Evolutionary conservation across 192 early-diverging fungal genomes (phyloP).

Genomic region (Backusella australiensis): DNA sequence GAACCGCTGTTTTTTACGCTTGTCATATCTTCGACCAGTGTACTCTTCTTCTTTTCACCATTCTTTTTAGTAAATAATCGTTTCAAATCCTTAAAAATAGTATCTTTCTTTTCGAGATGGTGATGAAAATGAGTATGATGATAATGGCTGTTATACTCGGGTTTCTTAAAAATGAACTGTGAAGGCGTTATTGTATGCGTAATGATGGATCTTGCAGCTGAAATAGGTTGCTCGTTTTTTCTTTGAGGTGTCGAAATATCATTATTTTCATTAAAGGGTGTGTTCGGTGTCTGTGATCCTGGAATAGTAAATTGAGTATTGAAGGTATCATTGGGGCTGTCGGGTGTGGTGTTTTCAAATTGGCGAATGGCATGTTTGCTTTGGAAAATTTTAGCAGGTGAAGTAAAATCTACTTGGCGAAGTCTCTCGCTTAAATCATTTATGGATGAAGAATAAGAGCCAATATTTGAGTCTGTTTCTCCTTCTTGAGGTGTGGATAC

Average conservation of each 20-base stretch:
- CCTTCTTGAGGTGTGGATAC: not conserved
- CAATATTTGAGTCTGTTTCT: not conserved
- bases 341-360: conserved; percentile 30
- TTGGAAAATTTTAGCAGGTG: conserved; percentile 30
- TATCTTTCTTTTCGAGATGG: conserved; percentile 33
- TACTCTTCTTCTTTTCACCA: conserved; percentile 15
- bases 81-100: conserved; percentile 50
- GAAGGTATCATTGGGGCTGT: not conserved
- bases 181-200: conserved; percentile 25
- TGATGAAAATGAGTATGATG: conserved; percentile 39
- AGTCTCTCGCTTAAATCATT: not conserved
- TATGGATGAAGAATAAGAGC: not conserved
- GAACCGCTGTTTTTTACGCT: not conserved
- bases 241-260: not conserved
- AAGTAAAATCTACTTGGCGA: conserved; percentile 16
- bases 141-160: conserved; percentile 39
- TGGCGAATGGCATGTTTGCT: conserved; percentile 16
- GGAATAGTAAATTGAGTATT: not conserved
- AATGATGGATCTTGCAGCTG: not conserved
- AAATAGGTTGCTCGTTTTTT: not conserved
- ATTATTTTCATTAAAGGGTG: not conserved
- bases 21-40: not conserved
- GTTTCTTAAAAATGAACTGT: conserved; percentile 41
- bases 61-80: conserved; percentile 39
- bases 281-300: not conserved